Base-by-base conservation (phyloP, 768 basidiomycete species). In the Lepiota brunneoincarnata region DNA sequence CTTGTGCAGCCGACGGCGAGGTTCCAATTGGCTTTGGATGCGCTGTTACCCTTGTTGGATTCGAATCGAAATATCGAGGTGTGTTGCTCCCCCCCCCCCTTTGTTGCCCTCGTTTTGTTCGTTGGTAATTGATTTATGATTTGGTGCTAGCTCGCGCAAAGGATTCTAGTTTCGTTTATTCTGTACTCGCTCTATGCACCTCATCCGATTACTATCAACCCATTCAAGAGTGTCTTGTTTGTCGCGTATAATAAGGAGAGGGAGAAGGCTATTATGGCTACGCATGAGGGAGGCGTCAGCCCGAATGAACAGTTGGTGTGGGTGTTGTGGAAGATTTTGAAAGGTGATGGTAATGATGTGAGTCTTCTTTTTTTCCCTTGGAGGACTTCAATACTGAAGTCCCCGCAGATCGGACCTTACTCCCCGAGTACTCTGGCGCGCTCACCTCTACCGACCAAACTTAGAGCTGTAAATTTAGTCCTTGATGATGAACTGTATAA, bases 291-390 rank as follows among this genome's bases (percentile, higher is more conserved):
- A n/a, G 75, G 71, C 17, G 75, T 79, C 23, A 75, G 76, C 55
- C 76, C 81, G 47, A 89, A 83, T 65, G 89, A 91, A 63, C 89
- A 89, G 62, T 72, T 91, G 45, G 86, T 91, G 36, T 91, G 89
- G 88, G 89, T 91, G 40, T 73, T 91, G 56, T 91, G 89, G 89
- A 91, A 91, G 71, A 87, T 91, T 53, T 71, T 91, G 51, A 88
- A 83, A 66, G 90, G 89, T 49, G 88, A 91, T 64, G 89, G 89
- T 17, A 84, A 82, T 56, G 89, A 91, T 75, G 89, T 90, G 58
- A 60, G 83, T 75, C 18, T 58, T 34, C 36, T 24, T 37, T 46
- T n/a, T 20, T 24, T 23, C 21, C 14, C 35, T 38, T 39, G 41
- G 43, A 35, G 39, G 24, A 24, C 40, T 44, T 54, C 24, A 43